These are phyloP conservation scores for Amanita pseudoporphyria DNA, from an alignment of 768 basidiomycete species.

Conservation along the genomic window DNA sequence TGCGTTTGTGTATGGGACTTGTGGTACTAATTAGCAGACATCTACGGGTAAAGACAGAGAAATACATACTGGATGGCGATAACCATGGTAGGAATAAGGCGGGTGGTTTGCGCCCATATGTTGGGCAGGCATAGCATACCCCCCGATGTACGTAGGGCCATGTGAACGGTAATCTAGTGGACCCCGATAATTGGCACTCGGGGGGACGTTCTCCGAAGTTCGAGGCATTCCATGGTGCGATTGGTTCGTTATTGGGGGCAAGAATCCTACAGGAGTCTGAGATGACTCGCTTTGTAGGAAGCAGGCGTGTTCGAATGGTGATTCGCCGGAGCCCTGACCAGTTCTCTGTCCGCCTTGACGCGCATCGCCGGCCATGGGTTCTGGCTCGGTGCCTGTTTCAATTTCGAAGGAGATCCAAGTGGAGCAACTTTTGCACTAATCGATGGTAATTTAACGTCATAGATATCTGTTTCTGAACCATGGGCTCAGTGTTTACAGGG, in stretches of 20 bases:
- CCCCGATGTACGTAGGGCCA: constrained; percentile 27
- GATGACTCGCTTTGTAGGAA: constrained; percentile 12
- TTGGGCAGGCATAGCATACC: constrained; percentile 39
- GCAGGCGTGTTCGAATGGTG: constrained; percentile 15
- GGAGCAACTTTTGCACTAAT: constrained; percentile 9
- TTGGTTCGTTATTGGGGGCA: constrained; percentile 12
- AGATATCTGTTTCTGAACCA: constrained; percentile 16
- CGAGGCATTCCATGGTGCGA: constrained; percentile 5
- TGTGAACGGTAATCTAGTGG: constrained; percentile 21
- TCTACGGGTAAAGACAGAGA: constrained; percentile 5
- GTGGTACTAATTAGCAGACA: constrained; percentile 32
- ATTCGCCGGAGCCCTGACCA: constrained; percentile 16
- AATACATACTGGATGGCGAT: constrained; percentile 22
- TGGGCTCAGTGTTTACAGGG: not conserved
- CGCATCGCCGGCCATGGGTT: constrained; percentile 19
- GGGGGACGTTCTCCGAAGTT: constrained; percentile 15
- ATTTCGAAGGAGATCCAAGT: constrained; percentile 6
- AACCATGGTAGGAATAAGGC: constrained; percentile 25
- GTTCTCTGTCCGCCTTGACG: constrained; percentile 17
- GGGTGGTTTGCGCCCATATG: constrained; percentile 27
- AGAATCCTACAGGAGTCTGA: constrained; percentile 10
- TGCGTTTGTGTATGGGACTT: constrained; percentile 28
- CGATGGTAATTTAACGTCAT: constrained; percentile 15
- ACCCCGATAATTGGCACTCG: constrained; percentile 13
- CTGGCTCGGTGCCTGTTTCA: constrained; percentile 11